These are phyloP conservation scores for Candida morakotiae DNA, from an alignment of 805 yeast genomes.

Conservation along the genomic window DNA sequence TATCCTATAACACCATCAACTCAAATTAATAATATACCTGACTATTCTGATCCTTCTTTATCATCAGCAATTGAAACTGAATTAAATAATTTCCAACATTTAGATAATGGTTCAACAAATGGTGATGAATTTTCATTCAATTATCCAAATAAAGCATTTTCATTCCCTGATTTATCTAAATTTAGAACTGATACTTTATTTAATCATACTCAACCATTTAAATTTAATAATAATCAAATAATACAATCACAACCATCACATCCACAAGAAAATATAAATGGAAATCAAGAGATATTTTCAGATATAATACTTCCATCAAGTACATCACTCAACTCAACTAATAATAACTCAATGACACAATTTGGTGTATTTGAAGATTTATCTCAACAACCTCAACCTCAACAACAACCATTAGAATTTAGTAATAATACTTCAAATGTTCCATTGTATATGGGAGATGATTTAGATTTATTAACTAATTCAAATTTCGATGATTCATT, in stretches of 20 bases:
- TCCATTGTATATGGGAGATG: background rate
- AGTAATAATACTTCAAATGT: background rate
- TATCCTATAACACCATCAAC: background rate
- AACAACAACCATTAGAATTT: background rate
- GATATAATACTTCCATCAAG: background rate
- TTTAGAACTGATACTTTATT: conserved; percentile 6
- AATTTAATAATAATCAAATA: background rate
- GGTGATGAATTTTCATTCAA: background rate
- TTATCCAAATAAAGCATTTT: conserved; percentile 5
- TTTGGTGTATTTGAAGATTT: conserved; percentile 5
- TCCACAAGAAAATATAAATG: background rate
- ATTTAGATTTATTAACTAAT: background rate
- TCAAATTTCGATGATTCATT: conserved; percentile 2
- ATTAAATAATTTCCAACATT: background rate
- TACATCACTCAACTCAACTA: too few relatives aligned
- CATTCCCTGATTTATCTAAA: conserved; percentile 7
- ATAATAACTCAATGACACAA: background rate
- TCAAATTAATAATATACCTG: background rate
- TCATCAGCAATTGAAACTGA: background rate
- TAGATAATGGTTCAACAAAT: background rate
- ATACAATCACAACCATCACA: background rate
- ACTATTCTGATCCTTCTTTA: background rate
- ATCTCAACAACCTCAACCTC: background rate
- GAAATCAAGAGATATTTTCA: background rate
- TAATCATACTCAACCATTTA: conserved; percentile 5